Conservation (phyloP, 2,329 filamentous ascomycete genomes). For the Colletotrichum gigasporum region DNA sequence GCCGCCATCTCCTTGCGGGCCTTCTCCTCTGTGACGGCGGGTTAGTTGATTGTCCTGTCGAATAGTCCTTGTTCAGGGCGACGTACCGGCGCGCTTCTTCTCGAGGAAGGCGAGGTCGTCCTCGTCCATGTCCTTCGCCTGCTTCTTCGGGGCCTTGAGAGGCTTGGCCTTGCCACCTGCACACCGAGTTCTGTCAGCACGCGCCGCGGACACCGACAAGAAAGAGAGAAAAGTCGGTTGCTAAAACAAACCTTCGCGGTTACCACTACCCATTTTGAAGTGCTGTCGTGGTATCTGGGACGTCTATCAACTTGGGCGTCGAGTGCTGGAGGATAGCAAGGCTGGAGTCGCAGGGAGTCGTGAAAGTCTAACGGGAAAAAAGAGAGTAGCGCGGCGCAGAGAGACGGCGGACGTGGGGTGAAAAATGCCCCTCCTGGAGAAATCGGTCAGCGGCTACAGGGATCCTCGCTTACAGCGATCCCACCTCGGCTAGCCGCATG, state of each 20-base stretch:
- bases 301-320: neutral
- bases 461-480: conserved; percentile 7
- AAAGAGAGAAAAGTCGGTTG: no score
- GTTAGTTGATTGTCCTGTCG: neutral
- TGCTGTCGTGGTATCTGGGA: conserved; percentile 15
- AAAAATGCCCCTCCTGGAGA: conserved; percentile 33
- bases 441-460: conserved; percentile 12
- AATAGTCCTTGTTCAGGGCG: neutral
- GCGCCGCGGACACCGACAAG: neutral
- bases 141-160: conserved; percentile 90
- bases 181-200: conserved; percentile 3
- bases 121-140: conserved; percentile 83
- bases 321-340: conserved; percentile 17
- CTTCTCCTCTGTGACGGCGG: conserved; percentile 72
- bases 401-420: conserved; percentile 29
- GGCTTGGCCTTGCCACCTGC: conserved; percentile 85
- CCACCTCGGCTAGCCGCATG: no score
- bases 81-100: conserved; percentile 85
- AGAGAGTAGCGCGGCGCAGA: conserved; percentile 10
- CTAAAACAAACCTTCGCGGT: conserved; percentile 50
- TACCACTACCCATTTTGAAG: conserved; percentile 48
- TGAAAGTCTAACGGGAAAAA: neutral
- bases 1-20: conserved; percentile 85
- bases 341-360: conserved; percentile 11
- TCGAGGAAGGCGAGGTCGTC: conserved; percentile 84